Evolutionary conservation across 768 basidiomycete genomes (phyloP), one percentile per base, ranked within the genome.

Genomic region (Panus rudis): DNA sequence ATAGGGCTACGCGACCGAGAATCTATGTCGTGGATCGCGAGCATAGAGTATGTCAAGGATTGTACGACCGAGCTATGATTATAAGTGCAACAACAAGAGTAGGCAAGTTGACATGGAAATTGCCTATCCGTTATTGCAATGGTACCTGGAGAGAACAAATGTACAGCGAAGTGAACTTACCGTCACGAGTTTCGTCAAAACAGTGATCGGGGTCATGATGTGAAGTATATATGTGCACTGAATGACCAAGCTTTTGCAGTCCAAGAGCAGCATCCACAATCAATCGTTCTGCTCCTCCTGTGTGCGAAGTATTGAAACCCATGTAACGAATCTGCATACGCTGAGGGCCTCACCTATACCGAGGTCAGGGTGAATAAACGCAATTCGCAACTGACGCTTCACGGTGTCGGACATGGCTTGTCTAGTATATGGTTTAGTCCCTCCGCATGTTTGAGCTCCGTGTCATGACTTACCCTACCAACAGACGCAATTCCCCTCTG

Each of bases 211-310:
- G 75, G 55, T 99, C 84, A 61, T 96, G 92, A 56, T 96, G 79
- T 0, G 91, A 94, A 0, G 96, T 98, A 63, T 92, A 96, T 19
- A 98, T 78, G 53, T 86, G 79, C 14, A 99, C 85, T 0, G 71
- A 64, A 56, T 98, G 92, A 0, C 93, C 94, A 4, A 81, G 71
- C 7, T 73, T 66, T 60, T 97, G 88, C 11, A 99, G 67, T 6
- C 92, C 88, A 0, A 94, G 71, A 2, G 94, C 92, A 20, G 93
- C 91, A 61, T 99, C 94, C 17, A 97, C 93, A 4, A 98, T 84
- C 5, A 97, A 75, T 20, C 94, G 75, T 64, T 99, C 94, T 2
- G 94, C 94, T 16, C 94, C 94, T 51, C 94, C 93, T 97, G 55
- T 20, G 49, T 11, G 4, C 16, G 28, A 42, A 16, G 12, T 33